Evolutionary conservation across 2,329 filamentous ascomycete species (phyloP).

Genomic region (Lasiodiplodia theobromae): DNA sequence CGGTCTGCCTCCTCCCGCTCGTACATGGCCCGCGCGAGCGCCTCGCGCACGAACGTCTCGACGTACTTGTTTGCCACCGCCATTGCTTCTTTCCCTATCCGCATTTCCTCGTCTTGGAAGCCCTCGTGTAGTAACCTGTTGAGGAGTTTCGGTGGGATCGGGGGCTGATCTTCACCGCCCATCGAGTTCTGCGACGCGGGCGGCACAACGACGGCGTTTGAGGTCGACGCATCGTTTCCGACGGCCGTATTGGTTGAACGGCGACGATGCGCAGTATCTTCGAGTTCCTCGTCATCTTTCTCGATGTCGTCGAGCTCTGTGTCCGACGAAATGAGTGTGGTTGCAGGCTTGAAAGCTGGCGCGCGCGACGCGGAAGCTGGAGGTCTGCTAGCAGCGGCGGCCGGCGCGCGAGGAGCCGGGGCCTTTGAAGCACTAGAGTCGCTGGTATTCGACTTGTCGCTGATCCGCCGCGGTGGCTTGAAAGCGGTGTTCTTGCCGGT

Average conservation of each 20-base stretch:
- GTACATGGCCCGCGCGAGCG: slow-evolving; percentile 78
- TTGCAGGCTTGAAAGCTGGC: slow-evolving; percentile 35
- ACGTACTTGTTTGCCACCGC: slow-evolving; percentile 81
- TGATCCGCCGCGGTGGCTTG: slow-evolving; percentile 44
- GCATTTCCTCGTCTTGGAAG: slow-evolving; percentile 73
- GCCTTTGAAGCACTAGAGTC: slow-evolving; percentile 19
- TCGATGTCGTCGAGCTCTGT: slow-evolving; percentile 41
- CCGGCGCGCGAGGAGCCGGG: slow-evolving; percentile 38
- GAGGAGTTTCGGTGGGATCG: slow-evolving; percentile 76
- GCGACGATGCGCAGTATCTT: slow-evolving; percentile 30
- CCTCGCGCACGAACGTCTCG: slow-evolving; percentile 89
- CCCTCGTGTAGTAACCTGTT: slow-evolving; percentile 79
- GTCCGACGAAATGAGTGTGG: slow-evolving; percentile 40
- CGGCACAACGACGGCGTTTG: slow-evolving; percentile 20
- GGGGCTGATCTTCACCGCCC: slow-evolving; percentile 31
- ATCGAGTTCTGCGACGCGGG: slow-evolving; percentile 32
- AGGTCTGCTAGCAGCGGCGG: slow-evolving; percentile 34
- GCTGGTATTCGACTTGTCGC: slow-evolving; percentile 7
- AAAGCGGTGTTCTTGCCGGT: slow-evolving; percentile 36
- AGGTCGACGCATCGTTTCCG: background rate
- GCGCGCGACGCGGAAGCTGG: slow-evolving; percentile 34
- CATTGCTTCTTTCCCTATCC: slow-evolving; percentile 80
- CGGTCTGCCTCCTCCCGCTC: slow-evolving; percentile 64
- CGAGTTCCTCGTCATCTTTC: slow-evolving; percentile 37
- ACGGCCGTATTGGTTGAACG: slow-evolving; percentile 22